These are phyloP conservation scores for Euryodendron excelsum DNA, from an alignment of 148 eudicot genomes.

Conservation along the genomic window DNA sequence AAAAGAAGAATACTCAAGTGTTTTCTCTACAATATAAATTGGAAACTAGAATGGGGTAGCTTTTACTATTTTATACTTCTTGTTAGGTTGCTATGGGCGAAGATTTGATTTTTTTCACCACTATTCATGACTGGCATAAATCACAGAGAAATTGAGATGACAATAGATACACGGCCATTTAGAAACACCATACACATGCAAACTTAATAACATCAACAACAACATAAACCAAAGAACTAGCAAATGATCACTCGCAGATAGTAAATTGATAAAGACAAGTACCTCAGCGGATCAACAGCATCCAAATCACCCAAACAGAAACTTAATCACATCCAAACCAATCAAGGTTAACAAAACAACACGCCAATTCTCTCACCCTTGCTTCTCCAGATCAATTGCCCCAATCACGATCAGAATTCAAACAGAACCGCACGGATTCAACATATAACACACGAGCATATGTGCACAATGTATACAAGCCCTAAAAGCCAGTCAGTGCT, in stretches of 20 bases:
- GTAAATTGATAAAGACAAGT: neutral
- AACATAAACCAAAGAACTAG: neutral
- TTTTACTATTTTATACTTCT: neutral
- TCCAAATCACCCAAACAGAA: constrained; percentile 6
- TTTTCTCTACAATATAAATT: too few species aligned
- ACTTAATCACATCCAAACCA: neutral
- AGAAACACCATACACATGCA: neutral
- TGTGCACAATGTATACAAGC: neutral
- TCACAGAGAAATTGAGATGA: neutral
- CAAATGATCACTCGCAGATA: neutral
- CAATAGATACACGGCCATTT: neutral
- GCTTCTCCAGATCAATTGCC: constrained; percentile 2
- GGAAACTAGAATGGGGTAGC: too few species aligned
- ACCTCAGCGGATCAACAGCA: constrained; percentile 3
- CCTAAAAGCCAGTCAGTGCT: neutral
- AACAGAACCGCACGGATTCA: neutral
- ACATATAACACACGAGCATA: too few species aligned
- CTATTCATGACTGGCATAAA: neutral
- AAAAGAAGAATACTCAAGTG: too few species aligned
- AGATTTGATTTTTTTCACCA: neutral
- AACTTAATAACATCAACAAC: neutral
- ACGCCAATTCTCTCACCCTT: neutral
- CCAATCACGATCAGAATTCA: neutral
- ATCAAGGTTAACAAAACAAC: neutral
- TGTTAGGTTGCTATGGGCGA: neutral